Evolutionary conservation across 768 basidiomycete genomes (phyloP), one percentile per base, ranked within the genome.

Genomic region (Termitomyces sp.): DNA sequence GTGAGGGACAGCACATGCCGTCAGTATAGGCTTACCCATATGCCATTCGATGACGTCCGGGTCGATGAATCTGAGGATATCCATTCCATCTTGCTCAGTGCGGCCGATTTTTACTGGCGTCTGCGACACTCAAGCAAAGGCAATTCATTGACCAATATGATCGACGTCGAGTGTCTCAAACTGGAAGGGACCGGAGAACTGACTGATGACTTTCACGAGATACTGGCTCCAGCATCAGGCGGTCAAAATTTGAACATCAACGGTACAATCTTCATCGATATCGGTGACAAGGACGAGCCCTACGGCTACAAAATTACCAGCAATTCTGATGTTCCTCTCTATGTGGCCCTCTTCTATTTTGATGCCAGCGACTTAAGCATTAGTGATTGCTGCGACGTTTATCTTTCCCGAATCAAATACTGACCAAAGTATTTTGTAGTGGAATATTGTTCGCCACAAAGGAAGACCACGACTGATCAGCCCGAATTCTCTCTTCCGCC

Each of bases 321-420:
- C 26, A 8, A 3, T 9, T 35, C 19, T 2, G 14, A 35, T 1
- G 5, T 6, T 12, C 49, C 42, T 8, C 50, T 56, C 7, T 46
- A 56, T 40, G 55, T 21, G 7, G 55, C 43, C 8, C 49, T 56
- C 19, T 23, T 56, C n/a, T 56, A 51, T 9, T 56, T 56, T 12
- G 50, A 50, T 21, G 23, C 46, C 3, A 51, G 50, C 33, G 19
- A 56, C 23, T n/a, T 51, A 5, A 38, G 23, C 21, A 56, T 56
- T 21, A 35, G 55, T 56, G 14, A 49, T 9, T 55, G 5, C 10
- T 43, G n/a, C 41, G 19, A 26, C 19, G 10, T 31, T 10, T 30
- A 15, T 10, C 8, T 43, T 3, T 1, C 35, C 35, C 1, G 1
- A 9, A 3, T 5, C 51, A 8, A 10, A 28, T 33, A 10, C 19